Evolutionary conservation across 805 yeast genomes (phyloP).

Genomic region (Wickerhamiella hasegawae): DNA sequence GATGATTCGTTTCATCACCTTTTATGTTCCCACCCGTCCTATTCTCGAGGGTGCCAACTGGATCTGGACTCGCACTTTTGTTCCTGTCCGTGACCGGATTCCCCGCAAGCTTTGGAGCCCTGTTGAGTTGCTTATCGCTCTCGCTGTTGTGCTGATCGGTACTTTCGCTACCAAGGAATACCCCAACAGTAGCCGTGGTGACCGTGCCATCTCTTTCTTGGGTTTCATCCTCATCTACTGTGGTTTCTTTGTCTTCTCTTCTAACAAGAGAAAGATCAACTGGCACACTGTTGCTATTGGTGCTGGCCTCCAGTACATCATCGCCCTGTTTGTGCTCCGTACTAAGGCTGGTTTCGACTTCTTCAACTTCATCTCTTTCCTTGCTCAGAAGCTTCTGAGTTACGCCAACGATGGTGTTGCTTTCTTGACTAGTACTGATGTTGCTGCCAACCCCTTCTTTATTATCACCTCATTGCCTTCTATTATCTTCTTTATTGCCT

Average conservation of each 20-base stretch:
- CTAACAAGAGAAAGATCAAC: slow-evolving; percentile 28
- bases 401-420: slow-evolving; percentile 48
- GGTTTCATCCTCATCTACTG: slow-evolving; percentile 35
- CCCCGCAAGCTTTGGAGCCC: slow-evolving; percentile 29
- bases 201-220: slow-evolving; percentile 42
- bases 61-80: slow-evolving; percentile 20
- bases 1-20: slow-evolving; percentile 35
- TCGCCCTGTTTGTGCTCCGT: slow-evolving; percentile 45
- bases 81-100: slow-evolving; percentile 18
- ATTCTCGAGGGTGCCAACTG: slow-evolving; percentile 18
- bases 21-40: slow-evolving; percentile 29
- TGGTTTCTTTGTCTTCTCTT: slow-evolving; percentile 31
- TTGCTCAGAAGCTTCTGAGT: slow-evolving; percentile 40
- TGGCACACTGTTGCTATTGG: slow-evolving; percentile 50
- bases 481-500: slow-evolving; percentile 46
- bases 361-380: slow-evolving; percentile 41
- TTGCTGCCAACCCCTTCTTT: slow-evolving; percentile 30
- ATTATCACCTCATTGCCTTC: slow-evolving; percentile 47
- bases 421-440: slow-evolving; percentile 31
- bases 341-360: slow-evolving; percentile 45
- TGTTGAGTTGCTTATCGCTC: slow-evolving; percentile 30
- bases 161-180: slow-evolving; percentile 35
- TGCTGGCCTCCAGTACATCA: slow-evolving; percentile 39
- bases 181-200: slow-evolving; percentile 32
- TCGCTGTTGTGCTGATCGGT: slow-evolving; percentile 36